Percentiles rank a stretch among this genome's conserved stretches.
Conservation (phyloP, 371 early-diverging fungal genomes). For the Lichtheimia corymbifera region DNA sequence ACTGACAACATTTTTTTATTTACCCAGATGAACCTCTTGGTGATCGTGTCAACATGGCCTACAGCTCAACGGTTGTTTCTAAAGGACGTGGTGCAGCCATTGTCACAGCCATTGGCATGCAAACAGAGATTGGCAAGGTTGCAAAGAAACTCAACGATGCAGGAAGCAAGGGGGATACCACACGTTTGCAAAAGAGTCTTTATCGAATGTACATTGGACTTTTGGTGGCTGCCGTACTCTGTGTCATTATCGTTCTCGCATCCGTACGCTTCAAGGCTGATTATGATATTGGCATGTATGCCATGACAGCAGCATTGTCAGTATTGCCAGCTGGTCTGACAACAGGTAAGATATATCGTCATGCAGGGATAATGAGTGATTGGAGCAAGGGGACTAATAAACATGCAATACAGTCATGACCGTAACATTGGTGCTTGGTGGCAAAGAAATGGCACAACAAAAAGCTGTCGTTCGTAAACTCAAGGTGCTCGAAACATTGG, state of each 20-base stretch:
- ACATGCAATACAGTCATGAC: conserved; percentile 58
- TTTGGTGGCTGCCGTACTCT: conserved; percentile 41
- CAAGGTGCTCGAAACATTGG: conserved; percentile 76
- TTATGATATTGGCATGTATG: conserved; percentile 26
- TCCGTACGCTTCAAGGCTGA: conserved; percentile 28
- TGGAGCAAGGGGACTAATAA: too few species aligned
- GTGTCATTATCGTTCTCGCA: conserved; percentile 45
- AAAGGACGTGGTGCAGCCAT: conserved; percentile 55
- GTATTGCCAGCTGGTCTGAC: conserved; percentile 97
- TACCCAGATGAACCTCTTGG: conserved; percentile 34
- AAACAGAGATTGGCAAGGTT: conserved; percentile 88
- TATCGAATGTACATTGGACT: conserved; percentile 71
- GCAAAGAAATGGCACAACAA: conserved; percentile 79
- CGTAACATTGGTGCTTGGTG: conserved; percentile 89
- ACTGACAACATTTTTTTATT: conserved; percentile 2
- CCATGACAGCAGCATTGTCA: conserved; percentile 75
- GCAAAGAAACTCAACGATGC: conserved; percentile 73
- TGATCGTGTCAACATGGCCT: conserved; percentile 65
- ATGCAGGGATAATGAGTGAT: too few species aligned
- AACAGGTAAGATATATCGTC: conserved; percentile 37
- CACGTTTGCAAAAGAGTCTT: conserved; percentile 75
- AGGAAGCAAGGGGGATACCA: conserved; percentile 56
- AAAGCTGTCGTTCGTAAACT: conserved; percentile 53
- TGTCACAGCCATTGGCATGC: conserved; percentile 78
- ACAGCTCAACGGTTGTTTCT: conserved; percentile 53